These are phyloP conservation scores for Wolfiporia cocos DNA, from an alignment of 1,284 basidiomycete genomes.

Conservation along the genomic window DNA sequence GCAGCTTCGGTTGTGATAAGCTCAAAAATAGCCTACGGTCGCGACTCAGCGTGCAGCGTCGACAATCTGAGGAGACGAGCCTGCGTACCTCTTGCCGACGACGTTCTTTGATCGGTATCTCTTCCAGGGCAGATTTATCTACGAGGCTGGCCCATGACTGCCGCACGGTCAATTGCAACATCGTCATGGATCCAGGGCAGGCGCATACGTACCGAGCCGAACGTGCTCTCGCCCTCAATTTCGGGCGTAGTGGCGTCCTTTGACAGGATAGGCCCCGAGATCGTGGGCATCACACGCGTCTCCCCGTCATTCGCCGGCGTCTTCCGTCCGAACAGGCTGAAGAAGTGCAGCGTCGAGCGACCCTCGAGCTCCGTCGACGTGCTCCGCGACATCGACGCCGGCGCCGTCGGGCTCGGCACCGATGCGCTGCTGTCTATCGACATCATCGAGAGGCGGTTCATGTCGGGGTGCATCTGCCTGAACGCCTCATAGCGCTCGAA, in stretches of 20 bases:
- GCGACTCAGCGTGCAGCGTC: neutral
- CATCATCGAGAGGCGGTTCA: conserved; percentile 53
- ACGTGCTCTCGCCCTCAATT: conserved; percentile 27
- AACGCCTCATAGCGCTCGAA: conserved; percentile 87
- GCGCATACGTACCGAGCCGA: conserved; percentile 56
- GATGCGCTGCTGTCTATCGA: conserved; percentile 40
- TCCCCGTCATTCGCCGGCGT: conserved; percentile 38
- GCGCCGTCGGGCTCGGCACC: conserved; percentile 22
- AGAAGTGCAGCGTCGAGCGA: conserved; percentile 32
- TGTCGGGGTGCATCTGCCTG: conserved; percentile 42
- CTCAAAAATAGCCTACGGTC: conserved; percentile 75
- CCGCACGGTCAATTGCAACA: neutral
- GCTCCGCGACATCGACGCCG: conserved; percentile 21
- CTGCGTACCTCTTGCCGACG: conserved; percentile 76
- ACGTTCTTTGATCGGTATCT: conserved; percentile 71
- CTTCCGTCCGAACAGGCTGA: conserved; percentile 54
- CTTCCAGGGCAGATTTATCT: conserved; percentile 74
- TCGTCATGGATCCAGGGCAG: neutral
- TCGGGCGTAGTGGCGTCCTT: conserved; percentile 16
- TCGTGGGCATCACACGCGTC: conserved; percentile 33
- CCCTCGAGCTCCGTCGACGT: conserved; percentile 29
- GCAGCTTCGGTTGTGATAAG: conserved; percentile 83
- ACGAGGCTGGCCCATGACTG: conserved; percentile 91
- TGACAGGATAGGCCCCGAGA: conserved; percentile 52
- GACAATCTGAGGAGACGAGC: neutral